Evolutionary conservation across 2,329 filamentous ascomycete genomes (phyloP).

Genomic region (Pseudopyrenochaeta lycopersici): DNA sequence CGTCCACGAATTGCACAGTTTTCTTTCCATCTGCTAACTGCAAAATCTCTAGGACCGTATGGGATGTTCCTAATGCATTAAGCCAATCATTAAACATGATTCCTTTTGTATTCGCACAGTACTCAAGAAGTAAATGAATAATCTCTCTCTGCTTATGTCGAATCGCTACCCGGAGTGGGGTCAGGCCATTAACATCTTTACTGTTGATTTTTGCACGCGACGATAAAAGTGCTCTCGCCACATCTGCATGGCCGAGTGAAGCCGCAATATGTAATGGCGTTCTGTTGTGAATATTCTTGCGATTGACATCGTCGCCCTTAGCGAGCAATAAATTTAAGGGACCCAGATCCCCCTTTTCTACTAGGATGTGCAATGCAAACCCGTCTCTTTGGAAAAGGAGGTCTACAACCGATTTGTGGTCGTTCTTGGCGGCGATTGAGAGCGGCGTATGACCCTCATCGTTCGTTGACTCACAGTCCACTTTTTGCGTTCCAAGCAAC

Average conservation of each 20-base stretch:
- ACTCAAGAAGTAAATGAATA: background rate
- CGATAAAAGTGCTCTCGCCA: background rate
- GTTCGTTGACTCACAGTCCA: slow-evolving; percentile 1
- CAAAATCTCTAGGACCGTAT: too few species aligned
- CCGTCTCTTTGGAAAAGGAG: background rate
- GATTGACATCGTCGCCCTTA: background rate
- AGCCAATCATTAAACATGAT: background rate
- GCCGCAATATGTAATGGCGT: slow-evolving; percentile 2
- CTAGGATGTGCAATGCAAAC: background rate
- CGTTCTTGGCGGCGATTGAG: background rate
- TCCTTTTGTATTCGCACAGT: background rate
- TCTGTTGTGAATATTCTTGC: background rate
- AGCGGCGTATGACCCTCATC: slow-evolving; percentile 3
- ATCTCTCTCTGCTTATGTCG: background rate
- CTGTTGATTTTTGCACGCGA: background rate
- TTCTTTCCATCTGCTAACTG: too few species aligned
- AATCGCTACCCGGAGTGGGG: slow-evolving; percentile 1
- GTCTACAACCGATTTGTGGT: background rate
- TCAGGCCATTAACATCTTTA: slow-evolving; percentile 2
- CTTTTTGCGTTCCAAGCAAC: background rate
- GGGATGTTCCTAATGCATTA: background rate
- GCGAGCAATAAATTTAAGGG: background rate
- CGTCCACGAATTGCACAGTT: too few species aligned
- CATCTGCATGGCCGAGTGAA: background rate
- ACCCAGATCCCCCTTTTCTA: background rate